Base-by-base conservation (phyloP, 2,329 filamentous ascomycete species). In the Lasiodiplodia citricola region DNA sequence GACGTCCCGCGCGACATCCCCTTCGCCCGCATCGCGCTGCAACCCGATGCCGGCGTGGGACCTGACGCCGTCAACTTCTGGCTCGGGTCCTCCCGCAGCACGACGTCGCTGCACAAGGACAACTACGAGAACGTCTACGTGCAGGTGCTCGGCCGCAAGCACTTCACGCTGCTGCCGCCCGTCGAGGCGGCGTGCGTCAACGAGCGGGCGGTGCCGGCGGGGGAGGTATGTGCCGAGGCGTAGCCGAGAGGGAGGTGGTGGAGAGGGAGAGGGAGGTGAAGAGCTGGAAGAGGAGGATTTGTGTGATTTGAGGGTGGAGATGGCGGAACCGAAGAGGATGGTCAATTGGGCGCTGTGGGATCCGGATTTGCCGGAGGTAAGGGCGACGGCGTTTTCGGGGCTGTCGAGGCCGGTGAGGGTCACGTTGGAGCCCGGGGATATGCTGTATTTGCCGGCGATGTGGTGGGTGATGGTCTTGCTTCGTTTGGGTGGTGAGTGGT, bases 41-140 rank as follows among this genome's bases (percentile, higher is more conserved):
- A 86, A 50, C 83, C 31, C 2, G 31, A 85, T 60, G 75, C 6
- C 18, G 18, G 1, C 18, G 41, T 3, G 25, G 25, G 81, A 0
- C 91, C 92, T 0, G 92, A 96, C 71, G 92, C 92, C 16, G 87
- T 93, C 70, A 96, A 96, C 76, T 84, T 96, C 74, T 95, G 92
- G 92, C 88, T 96, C 62, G 92, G 92, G 66, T 80, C 92, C 79
- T 87, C 88, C 1, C 83, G 83, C 47, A 92, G 89, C 31, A 84
- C 87, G 1, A 94, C 92, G 0, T 90, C 91, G 0, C 78, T 94
- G 66, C 93, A 96, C 80, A 92, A 91, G 74, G 93, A 96, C 80
- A 92, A 92, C 74, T 95, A 94, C 78, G 92, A 96, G 78, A 96
- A 96, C 76, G 85, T 96, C 0, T 96, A 94, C 77, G 90, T 93